Percentiles rank a stretch among this genome's conserved stretches.
Evolutionary conservation across 768 basidiomycete species (phyloP).

Genomic region (Epithele typhae): DNA sequence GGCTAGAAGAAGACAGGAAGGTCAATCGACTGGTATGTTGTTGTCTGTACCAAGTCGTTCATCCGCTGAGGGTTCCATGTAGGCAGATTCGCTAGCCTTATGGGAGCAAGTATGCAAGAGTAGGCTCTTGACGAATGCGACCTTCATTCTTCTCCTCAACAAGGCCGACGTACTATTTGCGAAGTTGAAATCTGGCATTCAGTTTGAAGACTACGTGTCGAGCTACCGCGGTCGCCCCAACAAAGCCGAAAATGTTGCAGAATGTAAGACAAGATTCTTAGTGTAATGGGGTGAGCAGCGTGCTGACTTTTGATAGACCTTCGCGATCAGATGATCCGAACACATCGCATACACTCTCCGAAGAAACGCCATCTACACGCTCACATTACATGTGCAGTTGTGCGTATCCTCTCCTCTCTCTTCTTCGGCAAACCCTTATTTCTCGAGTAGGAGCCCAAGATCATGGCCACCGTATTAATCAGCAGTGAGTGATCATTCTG

Average conservation of each 20-base stretch:
- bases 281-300: not conserved
- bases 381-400: constrained; percentile 51
- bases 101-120: constrained; percentile 56
- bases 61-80: too few relatives aligned
- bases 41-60: too few relatives aligned
- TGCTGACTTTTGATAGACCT: constrained; percentile 34
- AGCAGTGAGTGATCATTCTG: constrained; percentile 38
- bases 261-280: constrained; percentile 34
- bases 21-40: constrained; percentile 53
- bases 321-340: constrained; percentile 39
- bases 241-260: constrained; percentile 42
- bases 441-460: constrained; percentile 30
- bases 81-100: constrained; percentile 50
- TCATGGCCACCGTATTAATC: constrained; percentile 43
- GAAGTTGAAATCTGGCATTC: constrained; percentile 37
- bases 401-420: not conserved
- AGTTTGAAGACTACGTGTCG: constrained; percentile 47
- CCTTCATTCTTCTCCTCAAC: constrained; percentile 56
- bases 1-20: constrained; percentile 48
- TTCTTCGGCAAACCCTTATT: not conserved
- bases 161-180: constrained; percentile 52
- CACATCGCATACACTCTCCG: constrained; percentile 44
- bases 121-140: constrained; percentile 45
- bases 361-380: constrained; percentile 42
- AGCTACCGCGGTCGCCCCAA: constrained; percentile 46